These are phyloP conservation scores for peach (Prunus persica) DNA, from an alignment of 306 rosid species.

Conservation along the genomic window DNA sequence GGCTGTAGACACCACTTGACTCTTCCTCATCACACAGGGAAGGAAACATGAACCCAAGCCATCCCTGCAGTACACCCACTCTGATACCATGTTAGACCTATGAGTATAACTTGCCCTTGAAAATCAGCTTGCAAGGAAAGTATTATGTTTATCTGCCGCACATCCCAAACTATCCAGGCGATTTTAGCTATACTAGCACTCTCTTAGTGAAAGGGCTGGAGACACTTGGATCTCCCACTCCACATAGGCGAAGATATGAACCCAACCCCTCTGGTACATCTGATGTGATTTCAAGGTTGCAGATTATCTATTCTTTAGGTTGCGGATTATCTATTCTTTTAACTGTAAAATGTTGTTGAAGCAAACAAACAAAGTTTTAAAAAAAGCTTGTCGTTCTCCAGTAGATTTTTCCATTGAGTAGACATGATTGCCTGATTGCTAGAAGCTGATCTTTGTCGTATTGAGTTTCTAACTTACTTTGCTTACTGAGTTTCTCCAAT, in stretches of 20 bases:
- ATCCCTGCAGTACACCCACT: neutral
- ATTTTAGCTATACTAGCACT: too few species aligned
- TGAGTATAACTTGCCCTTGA: neutral
- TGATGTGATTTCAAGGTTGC: neutral
- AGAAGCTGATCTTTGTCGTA: neutral
- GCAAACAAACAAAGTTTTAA: neutral
- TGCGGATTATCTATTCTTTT: neutral
- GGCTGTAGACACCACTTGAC: neutral
- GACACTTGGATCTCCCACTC: neutral
- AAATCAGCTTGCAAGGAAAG: neutral
- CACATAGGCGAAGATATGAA: neutral
- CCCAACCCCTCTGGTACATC: neutral
- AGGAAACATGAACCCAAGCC: neutral
- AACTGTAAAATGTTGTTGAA: neutral
- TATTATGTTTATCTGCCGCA: too few species aligned
- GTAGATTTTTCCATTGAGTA: neutral
- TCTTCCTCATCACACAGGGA: neutral
- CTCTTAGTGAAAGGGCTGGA: neutral
- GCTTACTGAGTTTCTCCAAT: constrained; percentile 22
- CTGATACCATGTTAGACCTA: neutral
- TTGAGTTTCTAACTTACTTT: neutral
- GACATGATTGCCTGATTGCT: neutral
- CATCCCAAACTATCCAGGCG: too few species aligned
- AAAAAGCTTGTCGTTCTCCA: neutral
- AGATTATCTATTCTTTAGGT: neutral